Evolutionary conservation across 768 basidiomycete genomes (phyloP), one percentile per base, ranked within the genome.

Genomic region (Lactarius vividus): DNA sequence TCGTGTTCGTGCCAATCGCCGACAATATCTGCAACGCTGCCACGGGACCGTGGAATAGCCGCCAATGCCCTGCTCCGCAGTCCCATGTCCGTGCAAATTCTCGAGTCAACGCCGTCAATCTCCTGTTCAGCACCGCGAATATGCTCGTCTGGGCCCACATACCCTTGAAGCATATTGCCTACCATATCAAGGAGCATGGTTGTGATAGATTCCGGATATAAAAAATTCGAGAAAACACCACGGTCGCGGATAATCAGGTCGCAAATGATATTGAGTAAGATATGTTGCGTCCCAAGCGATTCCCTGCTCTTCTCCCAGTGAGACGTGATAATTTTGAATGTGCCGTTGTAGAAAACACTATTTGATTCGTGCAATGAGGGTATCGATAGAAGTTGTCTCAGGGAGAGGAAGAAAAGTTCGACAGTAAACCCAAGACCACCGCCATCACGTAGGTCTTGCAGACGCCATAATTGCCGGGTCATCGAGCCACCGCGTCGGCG

Each of bases 401-500:
- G 44, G 15, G 33, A 23, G 10, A 57, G 56, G 42, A 63, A 57
- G 31, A 57, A 63, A 11, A 63, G 40, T 26, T 63, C 56, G 23
- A 57, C 33, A 2, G 31, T 57, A n/a, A 63, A 49, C 16, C 33
- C 62, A 31, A 63, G 56, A 13, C 62, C 62, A 33, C 62, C 18
- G 6, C 56, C 56, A 9, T 23, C 42, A 4, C 29, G 1, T 52
- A 55, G 4, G 16, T 55, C 54, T 55, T 55, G 54, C 15, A 55
- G 54, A 33, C 56, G 40, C 16, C 40, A 57, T 16, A 49, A 0
- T 23, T 57, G 62, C 54, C 56, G 62, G 5, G 29, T 29, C 13
- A 57, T 18, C 23, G 20, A 42, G 6, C 42, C 13, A 16, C 13
- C 5, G 20, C 26, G 11, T 33, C 40, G 40, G 40, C 40, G 40